Percentiles rank a stretch among this genome's conserved stretches.
Evolutionary conservation across 441 rosid genomes (phyloP).

Genomic region (Adansonia gregorii): DNA sequence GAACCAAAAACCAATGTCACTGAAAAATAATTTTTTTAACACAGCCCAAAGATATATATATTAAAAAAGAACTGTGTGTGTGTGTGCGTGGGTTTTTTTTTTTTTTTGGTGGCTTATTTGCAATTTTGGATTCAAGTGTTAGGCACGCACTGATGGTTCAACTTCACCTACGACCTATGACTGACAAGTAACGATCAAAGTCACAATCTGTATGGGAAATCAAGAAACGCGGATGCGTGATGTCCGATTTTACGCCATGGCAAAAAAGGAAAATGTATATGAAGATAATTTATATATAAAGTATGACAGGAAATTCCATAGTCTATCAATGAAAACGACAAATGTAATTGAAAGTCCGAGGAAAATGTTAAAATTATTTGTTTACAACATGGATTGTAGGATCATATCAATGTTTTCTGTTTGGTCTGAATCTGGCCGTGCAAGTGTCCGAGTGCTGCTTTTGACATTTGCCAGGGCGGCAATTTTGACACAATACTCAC

Average conservation of each 20-base stretch:
- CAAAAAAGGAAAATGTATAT: not conserved
- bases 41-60: not conserved
- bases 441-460: not conserved
- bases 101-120: not conserved
- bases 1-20: not conserved
- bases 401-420: not conserved
- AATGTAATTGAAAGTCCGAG: not conserved
- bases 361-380: not conserved
- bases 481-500: not conserved
- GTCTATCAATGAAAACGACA: not conserved
- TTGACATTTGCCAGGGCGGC: not conserved
- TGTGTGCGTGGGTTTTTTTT: too few relatives aligned
- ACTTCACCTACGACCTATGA: not conserved
- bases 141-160: not conserved
- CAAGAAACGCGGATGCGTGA: slow-evolving; percentile 16
- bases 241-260: not conserved
- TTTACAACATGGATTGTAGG: not conserved
- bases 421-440: not conserved
- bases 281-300: not conserved
- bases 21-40: not conserved
- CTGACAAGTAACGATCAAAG: not conserved
- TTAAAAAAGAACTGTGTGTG: too few relatives aligned
- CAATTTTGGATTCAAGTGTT: not conserved
- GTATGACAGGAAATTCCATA: not conserved
- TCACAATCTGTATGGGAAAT: slow-evolving; percentile 25